These are phyloP conservation scores for Parietichytrium sp. DNA, from an alignment of 108 stramenopile genomes.

Conservation along the genomic window DNA sequence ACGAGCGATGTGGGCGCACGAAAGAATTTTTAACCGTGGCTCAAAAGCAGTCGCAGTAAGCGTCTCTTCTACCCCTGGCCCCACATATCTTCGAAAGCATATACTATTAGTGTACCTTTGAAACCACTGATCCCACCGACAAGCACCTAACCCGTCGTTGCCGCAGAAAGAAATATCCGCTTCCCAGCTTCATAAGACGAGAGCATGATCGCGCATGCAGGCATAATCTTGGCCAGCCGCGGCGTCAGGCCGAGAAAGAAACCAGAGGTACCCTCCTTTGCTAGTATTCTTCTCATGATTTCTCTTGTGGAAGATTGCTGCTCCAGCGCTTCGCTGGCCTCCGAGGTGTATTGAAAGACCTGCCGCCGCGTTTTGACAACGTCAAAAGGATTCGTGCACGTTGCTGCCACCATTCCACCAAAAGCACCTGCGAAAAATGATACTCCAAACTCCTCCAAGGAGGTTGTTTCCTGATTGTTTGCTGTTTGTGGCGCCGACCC, in stretches of 20 bases:
- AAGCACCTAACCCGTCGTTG: too few species aligned
- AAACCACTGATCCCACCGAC: too few species aligned
- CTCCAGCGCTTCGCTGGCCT: slow-evolving; percentile 41
- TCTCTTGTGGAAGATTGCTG: slow-evolving; percentile 34
- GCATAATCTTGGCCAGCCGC: slow-evolving; percentile 82
- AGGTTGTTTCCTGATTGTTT: slow-evolving; percentile 29
- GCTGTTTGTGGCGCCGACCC: neutral
- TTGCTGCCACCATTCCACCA: slow-evolving; percentile 77
- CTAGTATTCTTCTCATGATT: slow-evolving; percentile 43
- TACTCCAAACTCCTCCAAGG: slow-evolving; percentile 45
- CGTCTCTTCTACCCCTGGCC: too few species aligned
- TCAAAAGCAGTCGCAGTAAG: too few species aligned
- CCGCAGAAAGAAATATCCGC: too few species aligned
- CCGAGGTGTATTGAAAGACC: slow-evolving; percentile 44
- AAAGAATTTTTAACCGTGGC: too few species aligned
- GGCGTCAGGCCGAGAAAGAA: slow-evolving; percentile 68
- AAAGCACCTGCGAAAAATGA: slow-evolving; percentile 75
- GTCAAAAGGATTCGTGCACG: slow-evolving; percentile 86
- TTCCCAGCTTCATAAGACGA: slow-evolving; percentile 83
- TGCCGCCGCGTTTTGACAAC: slow-evolving; percentile 88
- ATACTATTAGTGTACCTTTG: too few species aligned
- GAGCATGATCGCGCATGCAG: slow-evolving; percentile 94
- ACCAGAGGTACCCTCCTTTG: slow-evolving; percentile 39
- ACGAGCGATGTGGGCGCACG: too few species aligned
- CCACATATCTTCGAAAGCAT: too few species aligned